Percentiles rank a stretch among this genome's conserved stretches.
phyloP scores from a whole-genome alignment of 495 filamentous ascomycete species.

The Bryoglossum gracile region DNA sequence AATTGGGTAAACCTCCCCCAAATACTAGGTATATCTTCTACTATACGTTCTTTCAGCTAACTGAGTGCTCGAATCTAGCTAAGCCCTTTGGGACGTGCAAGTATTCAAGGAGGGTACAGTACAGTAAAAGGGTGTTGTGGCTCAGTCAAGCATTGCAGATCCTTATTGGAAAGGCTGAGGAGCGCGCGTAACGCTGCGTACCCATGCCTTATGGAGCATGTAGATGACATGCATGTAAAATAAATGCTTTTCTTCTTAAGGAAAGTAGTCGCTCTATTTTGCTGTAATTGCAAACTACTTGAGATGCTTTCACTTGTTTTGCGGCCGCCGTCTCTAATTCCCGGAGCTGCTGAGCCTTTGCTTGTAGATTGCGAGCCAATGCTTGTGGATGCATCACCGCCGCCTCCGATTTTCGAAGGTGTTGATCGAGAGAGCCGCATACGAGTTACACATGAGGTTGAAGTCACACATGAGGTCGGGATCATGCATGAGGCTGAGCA shows the following conservation, averaged over 20 bases:
- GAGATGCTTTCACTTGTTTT: neutral
- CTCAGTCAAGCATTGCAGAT: neutral
- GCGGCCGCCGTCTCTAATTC: constrained; percentile 1
- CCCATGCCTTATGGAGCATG: neutral
- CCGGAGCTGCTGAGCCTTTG: neutral
- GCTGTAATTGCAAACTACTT: neutral
- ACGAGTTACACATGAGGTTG: constrained; percentile 1
- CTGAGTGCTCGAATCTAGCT: too few relatives aligned
- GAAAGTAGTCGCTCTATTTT: neutral
- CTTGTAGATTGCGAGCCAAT: constrained; percentile 1
- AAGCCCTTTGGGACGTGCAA: too few relatives aligned
- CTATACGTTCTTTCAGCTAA: too few relatives aligned
- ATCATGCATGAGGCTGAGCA: neutral
- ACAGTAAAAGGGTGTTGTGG: neutral
- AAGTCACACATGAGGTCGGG: constrained; percentile 1
- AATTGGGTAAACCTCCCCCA: too few relatives aligned
- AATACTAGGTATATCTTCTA: too few relatives aligned
- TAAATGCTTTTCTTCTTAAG: neutral
- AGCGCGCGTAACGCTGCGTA: neutral
- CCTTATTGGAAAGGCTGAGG: neutral
- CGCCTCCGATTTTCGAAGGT: constrained; percentile 1
- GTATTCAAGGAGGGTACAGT: too few relatives aligned
- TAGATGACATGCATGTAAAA: neutral
- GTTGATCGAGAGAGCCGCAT: constrained; percentile 5
- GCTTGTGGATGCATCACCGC: neutral